Evolutionary conservation across 257 asterid species (phyloP), one percentile per base, ranked within the genome.

Genomic region (Gentiana dahurica): DNA sequence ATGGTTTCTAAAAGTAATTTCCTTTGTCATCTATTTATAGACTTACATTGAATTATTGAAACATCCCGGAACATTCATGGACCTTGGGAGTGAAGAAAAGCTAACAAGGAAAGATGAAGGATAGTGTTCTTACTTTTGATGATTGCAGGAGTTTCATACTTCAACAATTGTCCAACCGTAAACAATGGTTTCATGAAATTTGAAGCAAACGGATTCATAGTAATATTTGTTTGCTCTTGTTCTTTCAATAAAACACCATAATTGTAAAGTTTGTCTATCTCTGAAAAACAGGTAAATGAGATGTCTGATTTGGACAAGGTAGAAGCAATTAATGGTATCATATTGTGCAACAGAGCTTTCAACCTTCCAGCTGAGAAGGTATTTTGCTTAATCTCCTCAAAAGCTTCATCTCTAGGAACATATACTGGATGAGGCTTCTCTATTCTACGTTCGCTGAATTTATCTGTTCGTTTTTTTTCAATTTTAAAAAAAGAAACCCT

Each of bases 321-420:
- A 52, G 97, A 53, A 9, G 76, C 70, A 58, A 89, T 83, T 69
- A 85, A 57, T 1, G 97, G 97, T 70, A 89, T 80, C 60, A 89
- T 66, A 73, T 86, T 89, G 77, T 89, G 97, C 63, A 89, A 65
- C 65, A 79, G 38, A 51, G 92, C 94, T 76, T 89, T 89, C 79
- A 89, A 61, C 66, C 81, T 81, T 63, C 97, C 97, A 39, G 87
- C 80, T 24, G 97, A 73, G 61, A 89, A 89, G 0, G 95, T 78
- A n/a, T 51, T 76, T 67, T 85, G 89, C 71, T 89, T 89, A 52
- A 79, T 69, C 79, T 89, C 97, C 74, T 85, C 97, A 59, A 89
- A 89, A 5, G 94, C 74, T 63, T 89, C 97, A 55, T 89, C 97
- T 15, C 97, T 73, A 6, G 97, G 97, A 54, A 89, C 97, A 53